A percentile compares a stretch with the other conserved stretches of the same genome.
These are phyloP conservation scores for Nicotiana paniculata DNA, from an alignment of 257 asterid genomes.

Conservation along the genomic window DNA sequence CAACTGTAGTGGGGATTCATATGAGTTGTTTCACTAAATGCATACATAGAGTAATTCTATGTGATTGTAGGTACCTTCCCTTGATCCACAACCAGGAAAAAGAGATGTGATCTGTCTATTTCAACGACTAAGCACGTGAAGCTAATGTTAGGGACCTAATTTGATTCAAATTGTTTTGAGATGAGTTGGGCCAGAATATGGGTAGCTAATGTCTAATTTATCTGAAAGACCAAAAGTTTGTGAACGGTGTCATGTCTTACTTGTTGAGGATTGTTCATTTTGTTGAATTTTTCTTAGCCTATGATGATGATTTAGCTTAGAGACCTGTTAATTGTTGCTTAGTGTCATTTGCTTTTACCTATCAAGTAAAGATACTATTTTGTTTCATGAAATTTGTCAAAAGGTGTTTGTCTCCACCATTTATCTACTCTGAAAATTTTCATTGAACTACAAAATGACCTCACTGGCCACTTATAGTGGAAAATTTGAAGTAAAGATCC, in stretches of 20 bases:
- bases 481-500: not conserved
- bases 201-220: not conserved
- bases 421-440: not conserved
- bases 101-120: not conserved
- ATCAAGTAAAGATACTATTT: not conserved
- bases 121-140: not conserved
- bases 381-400: not conserved
- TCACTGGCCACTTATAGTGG: not conserved
- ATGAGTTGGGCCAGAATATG: not conserved
- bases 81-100: too few species aligned
- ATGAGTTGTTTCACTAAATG: not conserved
- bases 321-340: not conserved
- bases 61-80: not conserved
- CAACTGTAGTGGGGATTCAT: too few species aligned
- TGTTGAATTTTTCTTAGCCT: not conserved
- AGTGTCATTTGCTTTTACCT: not conserved
- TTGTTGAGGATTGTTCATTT: not conserved
- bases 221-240: not conserved
- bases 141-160: not conserved
- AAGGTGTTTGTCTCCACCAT: not conserved
- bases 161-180: not conserved
- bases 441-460: not conserved
- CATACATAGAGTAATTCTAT: too few species aligned
- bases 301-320: not conserved
- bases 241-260: not conserved